These are phyloP conservation scores for Rhododendron ovatum DNA, from an alignment of 148 eudicot genomes.

Conservation along the genomic window DNA sequence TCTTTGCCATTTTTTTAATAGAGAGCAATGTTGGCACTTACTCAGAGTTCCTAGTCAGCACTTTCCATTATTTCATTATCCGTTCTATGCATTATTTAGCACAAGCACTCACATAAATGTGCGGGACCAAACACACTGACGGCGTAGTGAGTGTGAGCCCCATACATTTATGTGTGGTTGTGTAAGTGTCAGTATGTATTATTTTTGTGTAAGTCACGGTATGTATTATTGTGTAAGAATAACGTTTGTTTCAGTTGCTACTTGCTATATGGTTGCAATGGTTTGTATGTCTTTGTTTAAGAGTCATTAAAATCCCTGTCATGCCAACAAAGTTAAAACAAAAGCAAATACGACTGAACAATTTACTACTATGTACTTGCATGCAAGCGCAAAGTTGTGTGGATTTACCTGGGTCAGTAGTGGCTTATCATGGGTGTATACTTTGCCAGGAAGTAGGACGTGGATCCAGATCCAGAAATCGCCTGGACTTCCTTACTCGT, in stretches of 20 bases:
- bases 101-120: no score
- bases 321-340: not conserved
- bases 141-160: not conserved
- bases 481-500: not conserved
- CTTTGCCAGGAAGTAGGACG: constrained; percentile 12
- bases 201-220: no score
- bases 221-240: not conserved
- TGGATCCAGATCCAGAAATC: not conserved
- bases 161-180: not conserved
- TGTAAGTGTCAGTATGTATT: no score
- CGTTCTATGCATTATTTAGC: not conserved
- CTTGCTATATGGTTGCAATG: not conserved
- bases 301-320: not conserved
- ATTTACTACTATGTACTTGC: not conserved
- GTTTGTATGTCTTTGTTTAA: not conserved
- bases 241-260: not conserved
- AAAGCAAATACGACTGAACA: not conserved
- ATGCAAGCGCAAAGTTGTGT: not conserved
- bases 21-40: not conserved
- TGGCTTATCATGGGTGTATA: not conserved
- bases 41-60: not conserved
- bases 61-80: not conserved
- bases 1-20: not conserved
- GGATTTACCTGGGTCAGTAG: not conserved
- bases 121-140: not conserved